These are phyloP conservation scores for Metarhizium rileyi DNA, from an alignment of 2,329 filamentous ascomycete species.

Conservation along the genomic window DNA sequence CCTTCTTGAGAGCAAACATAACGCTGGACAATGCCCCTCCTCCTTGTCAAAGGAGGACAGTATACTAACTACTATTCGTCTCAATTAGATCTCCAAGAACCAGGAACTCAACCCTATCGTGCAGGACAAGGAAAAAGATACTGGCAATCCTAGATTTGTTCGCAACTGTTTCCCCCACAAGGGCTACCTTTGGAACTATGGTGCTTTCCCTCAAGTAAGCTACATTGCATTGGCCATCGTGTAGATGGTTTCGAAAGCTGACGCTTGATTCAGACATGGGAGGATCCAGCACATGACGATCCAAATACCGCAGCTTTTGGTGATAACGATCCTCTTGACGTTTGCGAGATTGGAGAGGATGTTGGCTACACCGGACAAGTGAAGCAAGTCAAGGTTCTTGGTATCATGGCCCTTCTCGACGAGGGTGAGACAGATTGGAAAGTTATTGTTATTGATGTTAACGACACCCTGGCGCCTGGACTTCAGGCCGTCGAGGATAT, in stretches of 20 bases:
- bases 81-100: constrained; percentile 84
- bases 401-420: constrained; percentile 97
- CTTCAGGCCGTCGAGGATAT: constrained; percentile 99
- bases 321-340: constrained; percentile 97
- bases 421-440: constrained; percentile 99
- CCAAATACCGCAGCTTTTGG: constrained; percentile 99
- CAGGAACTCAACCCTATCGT: constrained; percentile 98
- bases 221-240: constrained; percentile 6
- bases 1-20: background rate
- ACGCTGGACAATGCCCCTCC: background rate
- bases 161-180: constrained; percentile 99
- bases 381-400: constrained; percentile 99
- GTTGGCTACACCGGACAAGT: constrained; percentile 93
- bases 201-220: constrained; percentile 91
- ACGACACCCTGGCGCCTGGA: constrained; percentile 92
- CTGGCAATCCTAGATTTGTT: constrained; percentile 77
- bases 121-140: constrained; percentile 99
- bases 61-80: constrained; percentile 14
- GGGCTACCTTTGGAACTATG: constrained; percentile 99
- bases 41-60: background rate
- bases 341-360: constrained; percentile 98
- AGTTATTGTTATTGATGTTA: constrained; percentile 98
- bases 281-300: constrained; percentile 92
- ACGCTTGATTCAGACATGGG: constrained; percentile 67
- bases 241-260: background rate